Conservation (phyloP, 176 grass and related monocot genomes). For the Cenchrus americanus region DNA sequence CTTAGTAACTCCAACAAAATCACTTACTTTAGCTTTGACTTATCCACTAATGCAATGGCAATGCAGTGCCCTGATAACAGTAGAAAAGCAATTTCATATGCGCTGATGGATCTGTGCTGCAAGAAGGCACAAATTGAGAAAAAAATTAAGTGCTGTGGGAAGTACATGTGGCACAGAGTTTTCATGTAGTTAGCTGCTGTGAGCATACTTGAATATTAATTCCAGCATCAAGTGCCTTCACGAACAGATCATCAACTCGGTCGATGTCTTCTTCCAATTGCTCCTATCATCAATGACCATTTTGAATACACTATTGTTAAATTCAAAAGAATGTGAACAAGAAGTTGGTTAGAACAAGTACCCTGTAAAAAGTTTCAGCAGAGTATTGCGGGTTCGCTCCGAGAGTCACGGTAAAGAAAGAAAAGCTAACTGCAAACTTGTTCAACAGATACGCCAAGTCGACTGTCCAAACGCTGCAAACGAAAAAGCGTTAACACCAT, state of each 20-base stretch:
- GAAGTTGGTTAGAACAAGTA: constrained; percentile 28
- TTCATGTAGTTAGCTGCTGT: constrained; percentile 16
- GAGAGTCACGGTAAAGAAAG: constrained; percentile 88
- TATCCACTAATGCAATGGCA: constrained; percentile 94
- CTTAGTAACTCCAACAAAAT: not conserved
- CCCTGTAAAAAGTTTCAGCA: constrained; percentile 84
- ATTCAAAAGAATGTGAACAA: constrained; percentile 17
- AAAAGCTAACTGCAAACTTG: constrained; percentile 87
- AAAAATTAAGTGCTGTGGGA: constrained; percentile 12
- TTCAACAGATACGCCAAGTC: constrained; percentile 85
- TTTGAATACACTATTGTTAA: constrained; percentile 17
- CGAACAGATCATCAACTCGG: constrained; percentile 77
- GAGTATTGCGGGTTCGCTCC: constrained; percentile 92
- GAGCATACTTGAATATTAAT: constrained; percentile 91
- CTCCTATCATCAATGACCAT: constrained; percentile 54
- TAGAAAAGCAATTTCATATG: constrained; percentile 79
- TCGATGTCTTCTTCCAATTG: constrained; percentile 94
- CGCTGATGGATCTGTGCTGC: constrained; percentile 95
- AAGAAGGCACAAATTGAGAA: constrained; percentile 41
- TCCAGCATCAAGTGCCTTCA: constrained; percentile 80
- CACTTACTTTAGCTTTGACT: constrained; percentile 88
- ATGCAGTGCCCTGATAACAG: constrained; percentile 80
- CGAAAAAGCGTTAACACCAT: not conserved
- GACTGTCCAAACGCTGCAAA: constrained; percentile 88
- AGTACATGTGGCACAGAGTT: constrained; percentile 3